Evolutionary conservation across 495 filamentous ascomycete genomes (phyloP).

Genomic region (Neurospora sp.): DNA sequence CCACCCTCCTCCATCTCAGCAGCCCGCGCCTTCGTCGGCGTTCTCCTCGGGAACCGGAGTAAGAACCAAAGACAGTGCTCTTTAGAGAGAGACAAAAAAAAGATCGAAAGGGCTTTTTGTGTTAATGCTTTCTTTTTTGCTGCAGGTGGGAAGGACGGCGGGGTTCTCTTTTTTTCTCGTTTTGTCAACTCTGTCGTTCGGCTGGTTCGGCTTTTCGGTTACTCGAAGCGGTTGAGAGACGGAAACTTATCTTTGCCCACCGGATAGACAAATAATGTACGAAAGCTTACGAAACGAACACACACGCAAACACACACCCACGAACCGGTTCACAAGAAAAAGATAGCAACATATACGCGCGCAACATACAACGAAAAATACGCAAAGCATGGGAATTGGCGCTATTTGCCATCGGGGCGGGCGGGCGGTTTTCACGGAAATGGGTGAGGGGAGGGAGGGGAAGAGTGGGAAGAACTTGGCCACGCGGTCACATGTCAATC

Average conservation of each 20-base stretch:
- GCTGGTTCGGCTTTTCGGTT: background rate
- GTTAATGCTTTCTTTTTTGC: background rate
- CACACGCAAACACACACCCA: background rate
- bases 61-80: background rate
- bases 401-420: background rate
- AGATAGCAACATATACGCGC: background rate
- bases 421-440: background rate
- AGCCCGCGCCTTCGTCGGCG: background rate
- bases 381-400: background rate
- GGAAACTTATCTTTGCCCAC: background rate
- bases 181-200: background rate
- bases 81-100: background rate
- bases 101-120: background rate
- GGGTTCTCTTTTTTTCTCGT: background rate
- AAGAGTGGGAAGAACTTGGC: background rate
- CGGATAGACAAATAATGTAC: background rate
- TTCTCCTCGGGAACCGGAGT: background rate
- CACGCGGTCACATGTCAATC: background rate
- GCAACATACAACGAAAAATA: background rate
- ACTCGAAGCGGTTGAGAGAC: background rate
- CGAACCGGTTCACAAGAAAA: background rate
- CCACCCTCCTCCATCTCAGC: constrained; percentile 14
- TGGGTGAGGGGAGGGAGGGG: background rate
- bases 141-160: background rate
- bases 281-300: background rate